phyloP scores from a whole-genome alignment of 176 grass and related monocot species.

The Typha latifolia region DNA sequence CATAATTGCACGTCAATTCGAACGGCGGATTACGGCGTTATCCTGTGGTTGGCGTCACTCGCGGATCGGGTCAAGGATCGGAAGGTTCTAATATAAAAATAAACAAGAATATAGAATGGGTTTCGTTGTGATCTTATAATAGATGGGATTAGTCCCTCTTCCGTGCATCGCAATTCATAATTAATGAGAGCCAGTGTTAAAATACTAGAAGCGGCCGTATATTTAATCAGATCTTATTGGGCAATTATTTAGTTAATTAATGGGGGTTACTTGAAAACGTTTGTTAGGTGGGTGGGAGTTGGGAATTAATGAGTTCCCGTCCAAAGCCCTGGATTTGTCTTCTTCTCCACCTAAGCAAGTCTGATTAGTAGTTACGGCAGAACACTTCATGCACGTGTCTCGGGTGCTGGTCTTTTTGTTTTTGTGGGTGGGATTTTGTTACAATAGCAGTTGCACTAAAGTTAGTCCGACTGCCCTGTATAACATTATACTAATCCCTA shows the following conservation, averaged over 20 bases:
- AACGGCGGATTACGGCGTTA: constrained; percentile 5
- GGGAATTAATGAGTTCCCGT: neutral
- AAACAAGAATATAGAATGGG: too few species aligned
- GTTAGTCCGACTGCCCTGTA: too few species aligned
- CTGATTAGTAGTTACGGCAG: neutral
- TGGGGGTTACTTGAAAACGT: neutral
- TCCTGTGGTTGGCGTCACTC: neutral
- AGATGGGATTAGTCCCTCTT: too few species aligned
- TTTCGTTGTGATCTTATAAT: too few species aligned
- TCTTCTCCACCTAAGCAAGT: neutral
- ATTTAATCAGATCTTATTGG: neutral
- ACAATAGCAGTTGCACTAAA: too few species aligned
- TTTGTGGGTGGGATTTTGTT: too few species aligned
- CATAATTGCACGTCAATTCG: neutral
- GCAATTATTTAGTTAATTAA: neutral
- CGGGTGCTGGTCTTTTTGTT: too few species aligned
- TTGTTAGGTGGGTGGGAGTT: neutral
- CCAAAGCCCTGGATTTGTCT: neutral
- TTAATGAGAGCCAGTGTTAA: too few species aligned
- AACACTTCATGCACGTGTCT: neutral
- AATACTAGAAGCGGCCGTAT: too few species aligned
- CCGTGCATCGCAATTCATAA: too few species aligned
- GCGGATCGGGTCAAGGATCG: constrained; percentile 6
- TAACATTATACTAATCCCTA: too few species aligned
- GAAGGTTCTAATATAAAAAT: neutral